Evolutionary conservation across 805 yeast species (phyloP).

Genomic region (Ogataea angusta): DNA sequence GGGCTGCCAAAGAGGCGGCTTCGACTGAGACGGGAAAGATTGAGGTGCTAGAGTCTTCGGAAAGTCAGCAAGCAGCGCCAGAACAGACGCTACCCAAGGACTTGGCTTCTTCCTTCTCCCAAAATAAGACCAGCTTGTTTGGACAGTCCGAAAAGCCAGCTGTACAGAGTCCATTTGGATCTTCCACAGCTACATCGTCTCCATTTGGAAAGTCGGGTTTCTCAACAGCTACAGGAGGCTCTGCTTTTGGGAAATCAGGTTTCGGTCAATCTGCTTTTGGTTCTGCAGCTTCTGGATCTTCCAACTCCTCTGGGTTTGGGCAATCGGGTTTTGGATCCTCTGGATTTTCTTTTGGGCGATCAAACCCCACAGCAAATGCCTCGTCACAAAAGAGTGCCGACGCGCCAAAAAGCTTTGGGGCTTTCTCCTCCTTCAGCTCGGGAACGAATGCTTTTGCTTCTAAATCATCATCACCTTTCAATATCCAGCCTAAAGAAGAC

Average conservation of each 20-base stretch:
- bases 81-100: too few relatives aligned
- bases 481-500: constrained; percentile 1
- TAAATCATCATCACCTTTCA: constrained; percentile 1
- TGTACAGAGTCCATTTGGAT: constrained; percentile 6
- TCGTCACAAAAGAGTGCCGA: neutral
- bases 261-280: constrained; percentile 9
- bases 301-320: neutral
- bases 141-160: constrained; percentile 3
- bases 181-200: constrained; percentile 8
- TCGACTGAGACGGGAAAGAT: neutral
- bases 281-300: neutral
- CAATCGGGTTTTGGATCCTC: constrained; percentile 1
- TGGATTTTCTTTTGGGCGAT: constrained; percentile 3
- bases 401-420: neutral
- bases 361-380: neutral
- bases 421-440: neutral
- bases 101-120: too few relatives aligned
- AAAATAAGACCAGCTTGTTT: neutral
- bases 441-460: constrained; percentile 2
- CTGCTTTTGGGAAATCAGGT: constrained; percentile 19
- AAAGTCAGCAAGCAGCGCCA: too few relatives aligned
- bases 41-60: too few relatives aligned
- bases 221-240: constrained; percentile 5
- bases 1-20: constrained; percentile 1
- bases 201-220: constrained; percentile 21